These are phyloP conservation scores for Penicillium verhagenii DNA, from an alignment of 495 filamentous ascomycete species.

Conservation along the genomic window DNA sequence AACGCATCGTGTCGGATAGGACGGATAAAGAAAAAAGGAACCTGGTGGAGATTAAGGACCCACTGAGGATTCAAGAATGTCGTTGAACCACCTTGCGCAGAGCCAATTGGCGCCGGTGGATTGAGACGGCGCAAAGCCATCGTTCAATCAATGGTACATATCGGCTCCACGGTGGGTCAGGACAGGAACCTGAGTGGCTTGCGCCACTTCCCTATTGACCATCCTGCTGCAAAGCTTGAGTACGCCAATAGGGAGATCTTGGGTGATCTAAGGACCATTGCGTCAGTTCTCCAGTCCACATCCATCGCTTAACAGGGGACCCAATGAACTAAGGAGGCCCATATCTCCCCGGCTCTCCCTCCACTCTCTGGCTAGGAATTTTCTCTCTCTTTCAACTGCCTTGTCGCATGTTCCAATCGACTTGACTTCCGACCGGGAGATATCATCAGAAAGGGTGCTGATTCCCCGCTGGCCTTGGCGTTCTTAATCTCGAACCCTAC, in stretches of 20 bases:
- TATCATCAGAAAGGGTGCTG: neutral
- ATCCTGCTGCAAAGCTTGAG: slow-evolving; percentile 1
- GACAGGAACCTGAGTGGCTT: slow-evolving; percentile 1
- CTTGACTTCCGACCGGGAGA: neutral
- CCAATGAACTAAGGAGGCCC: neutral
- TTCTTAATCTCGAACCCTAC: neutral
- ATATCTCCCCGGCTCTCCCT: neutral
- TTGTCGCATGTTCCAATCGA: neutral
- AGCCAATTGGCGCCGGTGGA: neutral
- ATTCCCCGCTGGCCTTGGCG: neutral
- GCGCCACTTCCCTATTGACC: neutral
- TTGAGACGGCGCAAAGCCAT: neutral
- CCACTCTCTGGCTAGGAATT: neutral
- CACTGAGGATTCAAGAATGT: neutral
- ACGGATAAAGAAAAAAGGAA: neutral
- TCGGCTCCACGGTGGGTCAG: neutral
- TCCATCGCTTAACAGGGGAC: neutral
- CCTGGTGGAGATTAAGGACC: neutral
- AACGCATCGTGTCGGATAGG: neutral
- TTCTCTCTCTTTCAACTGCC: neutral
- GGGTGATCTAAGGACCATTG: slow-evolving; percentile 1
- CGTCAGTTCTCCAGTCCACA: neutral
- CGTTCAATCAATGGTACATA: neutral
- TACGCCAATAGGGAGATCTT: slow-evolving; percentile 4
- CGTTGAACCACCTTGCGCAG: neutral